Conservation (phyloP, 176 grass and related monocot species). For the Pharus latifolius region DNA sequence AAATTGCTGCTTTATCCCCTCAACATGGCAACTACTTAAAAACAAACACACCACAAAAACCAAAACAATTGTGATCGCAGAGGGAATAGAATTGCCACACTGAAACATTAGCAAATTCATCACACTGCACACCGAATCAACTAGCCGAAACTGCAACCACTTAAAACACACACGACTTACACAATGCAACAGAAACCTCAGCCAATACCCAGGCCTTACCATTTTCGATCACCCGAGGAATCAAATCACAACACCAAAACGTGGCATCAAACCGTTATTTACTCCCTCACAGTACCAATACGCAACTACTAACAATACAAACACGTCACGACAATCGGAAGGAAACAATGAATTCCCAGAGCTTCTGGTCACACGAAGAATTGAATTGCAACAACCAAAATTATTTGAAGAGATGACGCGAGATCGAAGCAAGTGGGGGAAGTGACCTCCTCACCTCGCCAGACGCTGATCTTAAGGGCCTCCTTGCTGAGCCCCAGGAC, state of each 20-base stretch:
- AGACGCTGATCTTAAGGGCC: conserved; percentile 95
- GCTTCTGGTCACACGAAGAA: neutral
- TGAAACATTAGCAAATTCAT: no score
- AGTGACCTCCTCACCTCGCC: conserved; percentile 46
- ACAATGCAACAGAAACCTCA: neutral
- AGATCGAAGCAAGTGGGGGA: neutral
- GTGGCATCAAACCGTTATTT: neutral
- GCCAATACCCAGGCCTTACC: neutral
- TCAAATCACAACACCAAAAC: neutral
- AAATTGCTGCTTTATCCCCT: neutral
- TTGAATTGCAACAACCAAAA: neutral
- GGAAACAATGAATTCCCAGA: neutral
- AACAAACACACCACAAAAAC: neutral
- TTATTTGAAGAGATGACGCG: neutral
- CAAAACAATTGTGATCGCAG: neutral
- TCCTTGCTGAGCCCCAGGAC: conserved; percentile 93
- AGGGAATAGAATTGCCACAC: neutral
- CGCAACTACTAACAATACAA: neutral
- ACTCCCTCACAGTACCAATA: neutral
- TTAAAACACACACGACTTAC: neutral
- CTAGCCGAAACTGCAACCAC: conserved; percentile 1
- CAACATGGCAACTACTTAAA: neutral
- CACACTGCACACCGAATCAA: no score
- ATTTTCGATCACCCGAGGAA: neutral
- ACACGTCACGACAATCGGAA: neutral